These are phyloP conservation scores for Urostyla sp. DNA, from an alignment of 73 alveolate species.

Conservation along the genomic window DNA sequence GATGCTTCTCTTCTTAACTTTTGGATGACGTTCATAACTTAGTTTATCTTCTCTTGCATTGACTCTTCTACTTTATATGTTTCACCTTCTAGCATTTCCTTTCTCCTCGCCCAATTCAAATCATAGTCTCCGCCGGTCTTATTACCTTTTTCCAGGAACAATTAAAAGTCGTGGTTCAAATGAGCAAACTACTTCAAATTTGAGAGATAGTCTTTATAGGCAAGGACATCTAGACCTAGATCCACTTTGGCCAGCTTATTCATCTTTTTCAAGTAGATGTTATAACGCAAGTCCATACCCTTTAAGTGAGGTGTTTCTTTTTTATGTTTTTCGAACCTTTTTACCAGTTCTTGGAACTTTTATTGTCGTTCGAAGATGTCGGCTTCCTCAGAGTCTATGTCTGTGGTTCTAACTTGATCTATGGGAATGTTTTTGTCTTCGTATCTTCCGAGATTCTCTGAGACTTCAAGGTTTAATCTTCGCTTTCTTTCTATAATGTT, in stretches of 20 bases:
- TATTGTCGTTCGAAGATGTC: conserved; percentile 56
- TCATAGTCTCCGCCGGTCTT: too few species aligned
- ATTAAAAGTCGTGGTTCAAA: conserved; percentile 47
- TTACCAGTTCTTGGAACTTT: conserved; percentile 52
- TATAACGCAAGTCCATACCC: conserved; percentile 66
- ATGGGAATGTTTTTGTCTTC: not conserved
- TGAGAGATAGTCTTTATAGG: conserved; percentile 60
- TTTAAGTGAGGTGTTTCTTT: conserved; percentile 40
- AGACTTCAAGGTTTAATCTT: conserved; percentile 22
- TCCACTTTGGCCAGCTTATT: conserved; percentile 49
- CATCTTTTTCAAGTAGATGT: conserved; percentile 60
- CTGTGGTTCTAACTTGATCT: conserved; percentile 57
- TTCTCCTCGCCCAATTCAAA: conserved; percentile 6
- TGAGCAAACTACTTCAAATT: conserved; percentile 57
- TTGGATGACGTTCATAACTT: conserved; percentile 1
- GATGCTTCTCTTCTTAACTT: conserved; percentile 35
- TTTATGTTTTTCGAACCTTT: conserved; percentile 50
- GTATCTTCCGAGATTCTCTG: not conserved
- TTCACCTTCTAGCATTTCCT: not conserved
- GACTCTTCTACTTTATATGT: not conserved
- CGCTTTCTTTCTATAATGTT: conserved; percentile 35
- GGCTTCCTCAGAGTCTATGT: conserved; percentile 67
- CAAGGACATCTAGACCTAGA: conserved; percentile 60
- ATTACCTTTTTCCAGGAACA: not conserved
- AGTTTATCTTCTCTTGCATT: too few species aligned